Evolutionary conservation across 179 eudicot species (phyloP), one percentile per base, ranked within the genome.

Genomic region (Dionaea muscipula): DNA sequence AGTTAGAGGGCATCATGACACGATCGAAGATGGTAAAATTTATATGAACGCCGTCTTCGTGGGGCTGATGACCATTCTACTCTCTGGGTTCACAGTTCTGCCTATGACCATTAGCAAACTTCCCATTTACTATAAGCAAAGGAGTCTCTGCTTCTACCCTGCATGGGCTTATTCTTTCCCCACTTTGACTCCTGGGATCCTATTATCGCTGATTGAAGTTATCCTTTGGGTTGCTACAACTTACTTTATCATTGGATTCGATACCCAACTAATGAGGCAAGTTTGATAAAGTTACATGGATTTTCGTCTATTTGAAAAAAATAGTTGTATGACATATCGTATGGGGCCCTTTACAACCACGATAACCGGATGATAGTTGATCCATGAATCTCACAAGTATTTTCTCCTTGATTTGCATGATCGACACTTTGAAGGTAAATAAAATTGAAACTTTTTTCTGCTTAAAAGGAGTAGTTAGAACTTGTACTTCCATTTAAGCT

Each of bases 231-330:
- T 51, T 26, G 16, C 12, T 13, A 12, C 37, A 0, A 51, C 55
- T 51, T 51, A 51, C 37, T 51, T 12, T 27, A 28, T 26, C 35
- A 51, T 51, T 3, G 55, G 55, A 27, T 51, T 51, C 21, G 55
- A 26, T 14, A 17, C 36, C 12, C 6, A 51, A 3, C 11, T 51
- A 7, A 18, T 26, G 11, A 26, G 55, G 55, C 36, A 31, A 31
- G 36, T 31, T 31, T 31, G 10, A n/a, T n/a, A n/a, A n/a, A n/a
- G n/a, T n/a, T n/a, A n/a, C n/a, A n/a, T n/a, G n/a, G n/a, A n/a
- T n/a, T n/a, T n/a, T n/a, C n/a, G n/a, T n/a, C n/a, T n/a, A n/a
- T n/a, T n/a, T n/a, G n/a, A n/a, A n/a, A n/a, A n/a, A n/a, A n/a
- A n/a, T n/a, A n/a, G n/a, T n/a, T n/a, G n/a, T n/a, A n/a, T n/a